Percentiles rank a stretch among this genome's conserved stretches.
Conservation (phyloP, 768 basidiomycete species). For the Collybia nuda region DNA sequence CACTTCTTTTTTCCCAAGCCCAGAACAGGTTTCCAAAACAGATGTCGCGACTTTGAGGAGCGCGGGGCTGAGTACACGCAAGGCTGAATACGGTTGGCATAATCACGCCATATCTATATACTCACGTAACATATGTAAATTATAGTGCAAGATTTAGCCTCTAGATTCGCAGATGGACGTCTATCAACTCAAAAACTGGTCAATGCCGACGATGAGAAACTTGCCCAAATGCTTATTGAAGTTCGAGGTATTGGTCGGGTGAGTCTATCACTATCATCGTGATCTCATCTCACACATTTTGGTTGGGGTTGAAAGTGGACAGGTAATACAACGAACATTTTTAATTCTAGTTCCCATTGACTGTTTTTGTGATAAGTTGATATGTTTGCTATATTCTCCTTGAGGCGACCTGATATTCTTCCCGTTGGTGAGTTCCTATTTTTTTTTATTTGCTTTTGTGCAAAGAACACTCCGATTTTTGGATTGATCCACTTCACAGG, state of each 20-base stretch:
- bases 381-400: constrained; percentile 91
- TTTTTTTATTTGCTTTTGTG: background rate
- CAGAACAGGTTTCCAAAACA: constrained; percentile 62
- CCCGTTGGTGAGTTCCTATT: constrained; percentile 31
- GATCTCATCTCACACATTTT: constrained; percentile 2
- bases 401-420: constrained; percentile 81
- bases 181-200: constrained; percentile 72
- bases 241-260: constrained; percentile 81
- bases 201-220: constrained; percentile 71
- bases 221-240: constrained; percentile 71
- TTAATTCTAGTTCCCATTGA: background rate
- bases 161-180: constrained; percentile 78
- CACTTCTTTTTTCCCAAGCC: constrained; percentile 66
- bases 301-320: constrained; percentile 49
- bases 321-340: constrained; percentile 32
- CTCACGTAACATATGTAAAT: background rate
- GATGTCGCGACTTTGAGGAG: constrained; percentile 59
- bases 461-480: background rate
- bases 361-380: constrained; percentile 49
- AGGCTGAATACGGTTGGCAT: constrained; percentile 82
- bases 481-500: constrained; percentile 36
- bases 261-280: constrained; percentile 18
- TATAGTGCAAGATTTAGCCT: constrained; percentile 75
- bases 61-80: constrained; percentile 81
- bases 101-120: background rate